Evolutionary conservation across 305 asterid species (phyloP).

Genomic region (Solanum hybrid): DNA sequence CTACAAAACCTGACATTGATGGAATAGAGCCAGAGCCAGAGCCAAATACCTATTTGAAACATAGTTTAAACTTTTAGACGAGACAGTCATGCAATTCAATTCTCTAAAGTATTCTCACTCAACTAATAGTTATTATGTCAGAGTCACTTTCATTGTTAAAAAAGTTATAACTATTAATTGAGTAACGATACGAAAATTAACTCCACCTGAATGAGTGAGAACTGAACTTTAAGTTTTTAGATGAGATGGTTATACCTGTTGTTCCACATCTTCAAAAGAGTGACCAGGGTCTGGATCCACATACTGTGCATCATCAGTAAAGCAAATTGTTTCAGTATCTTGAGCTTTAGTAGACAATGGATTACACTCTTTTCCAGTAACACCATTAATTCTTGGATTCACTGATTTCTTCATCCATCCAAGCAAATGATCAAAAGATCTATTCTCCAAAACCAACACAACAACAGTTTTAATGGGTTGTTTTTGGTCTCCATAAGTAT

Average conservation of each 20-base stretch:
- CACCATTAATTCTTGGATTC: constrained; percentile 61
- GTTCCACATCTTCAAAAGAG: constrained; percentile 52
- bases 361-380: constrained; percentile 70
- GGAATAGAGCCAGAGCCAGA: constrained; percentile 35
- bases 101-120: not conserved
- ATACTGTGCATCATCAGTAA: constrained; percentile 59
- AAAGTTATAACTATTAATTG: not conserved
- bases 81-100: not conserved
- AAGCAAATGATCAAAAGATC: constrained; percentile 79
- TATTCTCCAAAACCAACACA: constrained; percentile 64
- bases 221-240: not conserved
- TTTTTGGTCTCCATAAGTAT: constrained; percentile 26
- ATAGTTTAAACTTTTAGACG: not conserved
- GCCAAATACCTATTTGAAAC: constrained; percentile 25
- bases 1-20: constrained; percentile 73
- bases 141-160: not conserved
- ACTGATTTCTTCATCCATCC: constrained; percentile 80
- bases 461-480: constrained; percentile 65
- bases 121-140: not conserved
- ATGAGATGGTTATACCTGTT: constrained; percentile 7
- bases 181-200: not conserved
- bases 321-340: constrained; percentile 24
- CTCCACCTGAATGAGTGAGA: not conserved
- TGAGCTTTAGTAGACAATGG: constrained; percentile 23
- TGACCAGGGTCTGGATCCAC: constrained; percentile 87